Base-by-base conservation (phyloP, 257 asterid species). In the Solanum okadae region DNA sequence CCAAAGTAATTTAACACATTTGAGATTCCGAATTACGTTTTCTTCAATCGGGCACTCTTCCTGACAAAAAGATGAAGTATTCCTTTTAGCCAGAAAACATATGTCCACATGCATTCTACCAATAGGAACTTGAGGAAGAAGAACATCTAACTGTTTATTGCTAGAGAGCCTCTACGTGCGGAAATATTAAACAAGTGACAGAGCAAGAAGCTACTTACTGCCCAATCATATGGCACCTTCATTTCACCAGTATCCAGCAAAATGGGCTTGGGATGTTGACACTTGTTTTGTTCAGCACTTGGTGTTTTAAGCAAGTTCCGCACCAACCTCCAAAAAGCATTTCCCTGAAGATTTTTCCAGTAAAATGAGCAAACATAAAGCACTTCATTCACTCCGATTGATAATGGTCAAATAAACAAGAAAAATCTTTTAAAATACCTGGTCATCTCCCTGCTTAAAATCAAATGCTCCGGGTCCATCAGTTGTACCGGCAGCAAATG, bases 401-500 rank as follows among this genome's bases (percentile, higher is more conserved):
- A 61, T 61, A 72, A 49, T 40, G 70, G 86, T 82, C 44, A 82
- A 29, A 82, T 46, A 82, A 34, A 22, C 34, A 82, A 87, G 16
- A 86, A 33, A 88, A 87, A 76, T 70, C 9, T 88, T 84, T 37
- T 78, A 72, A 18, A 61, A 88, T 91, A 96, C 99, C 94, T 91
- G 86, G 91, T 94, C 88, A 92, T 97, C 99, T 63, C 99, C 99
- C 92, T 97, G 99, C 91, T 90, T 96, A 90, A 97, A 97, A 93
- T 97, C 99, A 91, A 97, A 97, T 90, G 99, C 99, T 88, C 99
- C 99, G 25, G 99, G 99, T 72, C 99, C 99, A 90, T 97, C 99
- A 44, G 99, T 97, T 88, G 99, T 97, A 88, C 99, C 99, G 73
- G 99, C 99, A 87, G 99, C 99, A 92, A 97, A 97, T 63, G 95